Conservation (phyloP, 352 stramenopile genomes). For the Phytophthora pluvialis region DNA sequence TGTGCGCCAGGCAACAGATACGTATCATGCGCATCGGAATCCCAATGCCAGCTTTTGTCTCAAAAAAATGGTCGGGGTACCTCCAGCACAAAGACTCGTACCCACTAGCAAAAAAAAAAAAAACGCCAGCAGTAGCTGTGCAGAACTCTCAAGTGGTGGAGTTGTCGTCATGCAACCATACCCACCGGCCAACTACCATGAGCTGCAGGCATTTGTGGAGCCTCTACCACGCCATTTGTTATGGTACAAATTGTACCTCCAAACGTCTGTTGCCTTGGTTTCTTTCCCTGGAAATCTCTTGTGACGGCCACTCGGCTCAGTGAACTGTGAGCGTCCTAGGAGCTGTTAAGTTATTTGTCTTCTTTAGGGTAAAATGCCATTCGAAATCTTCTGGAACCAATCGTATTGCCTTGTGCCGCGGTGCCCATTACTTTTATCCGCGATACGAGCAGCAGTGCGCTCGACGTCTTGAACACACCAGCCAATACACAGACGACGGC, state of each 20-base stretch:
- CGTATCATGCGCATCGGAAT: neutral
- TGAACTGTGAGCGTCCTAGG: neutral
- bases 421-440: conserved; percentile 80
- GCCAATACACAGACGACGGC: conserved; percentile 66
- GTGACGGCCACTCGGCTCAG: neutral
- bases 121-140: neutral
- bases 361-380: conserved; percentile 70
- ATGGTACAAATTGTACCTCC: neutral
- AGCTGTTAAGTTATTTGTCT: neutral
- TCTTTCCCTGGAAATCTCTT: conserved; percentile 1
- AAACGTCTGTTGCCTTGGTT: neutral
- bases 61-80: neutral
- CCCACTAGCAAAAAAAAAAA: neutral
- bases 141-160: neutral
- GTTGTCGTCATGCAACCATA: neutral
- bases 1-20: neutral
- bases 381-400: conserved; percentile 88
- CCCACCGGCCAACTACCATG: no score
- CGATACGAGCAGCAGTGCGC: conserved; percentile 58
- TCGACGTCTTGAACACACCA: conserved; percentile 62
- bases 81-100: neutral
- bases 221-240: no score
- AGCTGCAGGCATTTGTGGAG: neutral
- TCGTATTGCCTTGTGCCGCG: conserved; percentile 87
- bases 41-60: neutral